Conservation (phyloP, 2,329 filamentous ascomycete genomes). For the Myriosclerotinia scirpicola region DNA sequence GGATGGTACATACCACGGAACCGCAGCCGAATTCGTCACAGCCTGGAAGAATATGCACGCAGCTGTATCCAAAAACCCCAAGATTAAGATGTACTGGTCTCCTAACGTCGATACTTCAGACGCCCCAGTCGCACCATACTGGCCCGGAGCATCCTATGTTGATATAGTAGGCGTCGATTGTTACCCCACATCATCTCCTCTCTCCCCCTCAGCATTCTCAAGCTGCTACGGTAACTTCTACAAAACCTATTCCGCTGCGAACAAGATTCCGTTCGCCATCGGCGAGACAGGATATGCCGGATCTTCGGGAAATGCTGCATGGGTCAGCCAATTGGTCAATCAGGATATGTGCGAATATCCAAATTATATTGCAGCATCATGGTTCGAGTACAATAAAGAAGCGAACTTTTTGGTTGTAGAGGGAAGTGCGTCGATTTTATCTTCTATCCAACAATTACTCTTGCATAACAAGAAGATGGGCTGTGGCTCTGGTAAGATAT, state of each 20-base stretch:
- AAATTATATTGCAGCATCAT: constrained; percentile 21
- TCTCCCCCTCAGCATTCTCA: constrained; percentile 14
- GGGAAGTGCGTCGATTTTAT: constrained; percentile 17
- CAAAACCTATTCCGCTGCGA: constrained; percentile 15
- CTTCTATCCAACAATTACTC: constrained; percentile 12
- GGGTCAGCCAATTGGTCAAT: constrained; percentile 22
- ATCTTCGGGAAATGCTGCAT: constrained; percentile 15
- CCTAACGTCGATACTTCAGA: constrained; percentile 16
- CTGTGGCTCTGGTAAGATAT: constrained; percentile 10
- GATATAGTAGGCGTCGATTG: constrained; percentile 24
- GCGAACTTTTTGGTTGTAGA: constrained; percentile 21
- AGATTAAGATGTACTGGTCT: constrained; percentile 24
- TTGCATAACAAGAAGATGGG: constrained; percentile 19
- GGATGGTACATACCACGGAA: constrained; percentile 19
- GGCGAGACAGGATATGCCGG: constrained; percentile 24
- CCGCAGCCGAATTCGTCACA: constrained; percentile 17
- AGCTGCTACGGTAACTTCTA: constrained; percentile 21
- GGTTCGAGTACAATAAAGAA: constrained; percentile 26
- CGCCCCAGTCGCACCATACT: constrained; percentile 14
- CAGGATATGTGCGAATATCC: constrained; percentile 26
- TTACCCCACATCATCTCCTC: constrained; percentile 14
- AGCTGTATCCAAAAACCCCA: constrained; percentile 10
- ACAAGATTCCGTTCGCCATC: constrained; percentile 24
- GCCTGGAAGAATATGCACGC: constrained; percentile 24
- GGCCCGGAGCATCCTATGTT: constrained; percentile 21